Percentiles rank a stretch among this genome's conserved stretches.
phyloP scores from a whole-genome alignment of 2,329 filamentous ascomycete genomes.

The Penicillium sp. region DNA sequence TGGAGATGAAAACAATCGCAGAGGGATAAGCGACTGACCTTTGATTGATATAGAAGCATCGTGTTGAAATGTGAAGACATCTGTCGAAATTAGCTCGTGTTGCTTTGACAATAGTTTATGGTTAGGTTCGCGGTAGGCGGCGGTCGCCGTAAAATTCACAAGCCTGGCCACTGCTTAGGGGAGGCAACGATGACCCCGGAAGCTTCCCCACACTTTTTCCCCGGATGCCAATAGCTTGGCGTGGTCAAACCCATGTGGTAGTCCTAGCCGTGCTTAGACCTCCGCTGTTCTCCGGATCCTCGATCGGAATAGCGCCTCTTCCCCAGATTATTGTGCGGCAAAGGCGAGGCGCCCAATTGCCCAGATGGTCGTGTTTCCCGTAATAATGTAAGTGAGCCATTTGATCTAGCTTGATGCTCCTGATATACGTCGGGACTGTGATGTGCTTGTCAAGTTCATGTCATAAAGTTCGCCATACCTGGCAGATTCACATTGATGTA shows the following conservation, averaged over 20 bases:
- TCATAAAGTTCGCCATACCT: too few relatives aligned
- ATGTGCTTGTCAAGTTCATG: too few relatives aligned
- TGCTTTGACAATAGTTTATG: background rate
- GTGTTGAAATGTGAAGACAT: background rate
- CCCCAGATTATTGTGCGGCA: background rate
- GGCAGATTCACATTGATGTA: too few relatives aligned
- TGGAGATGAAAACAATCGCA: background rate
- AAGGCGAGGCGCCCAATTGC: too few relatives aligned
- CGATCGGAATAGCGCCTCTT: background rate
- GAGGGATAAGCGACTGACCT: background rate
- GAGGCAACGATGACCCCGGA: background rate
- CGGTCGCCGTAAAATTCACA: slow-evolving; percentile 2
- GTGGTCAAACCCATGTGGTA: background rate
- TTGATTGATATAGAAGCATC: background rate
- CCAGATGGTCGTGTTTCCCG: too few relatives aligned
- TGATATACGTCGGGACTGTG: rapidly evolving
- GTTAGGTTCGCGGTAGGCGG: slow-evolving; percentile 3
- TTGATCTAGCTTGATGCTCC: too few relatives aligned
- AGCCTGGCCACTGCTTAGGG: background rate
- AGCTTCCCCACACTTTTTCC: background rate
- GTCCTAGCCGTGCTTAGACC: background rate
- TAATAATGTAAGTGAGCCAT: too few relatives aligned
- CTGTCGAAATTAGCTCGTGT: background rate
- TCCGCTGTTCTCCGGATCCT: background rate
- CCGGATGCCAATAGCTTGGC: background rate